These are phyloP conservation scores for Aspergillus heteromorphus DNA, from an alignment of 495 filamentous ascomycete genomes.

Conservation along the genomic window DNA sequence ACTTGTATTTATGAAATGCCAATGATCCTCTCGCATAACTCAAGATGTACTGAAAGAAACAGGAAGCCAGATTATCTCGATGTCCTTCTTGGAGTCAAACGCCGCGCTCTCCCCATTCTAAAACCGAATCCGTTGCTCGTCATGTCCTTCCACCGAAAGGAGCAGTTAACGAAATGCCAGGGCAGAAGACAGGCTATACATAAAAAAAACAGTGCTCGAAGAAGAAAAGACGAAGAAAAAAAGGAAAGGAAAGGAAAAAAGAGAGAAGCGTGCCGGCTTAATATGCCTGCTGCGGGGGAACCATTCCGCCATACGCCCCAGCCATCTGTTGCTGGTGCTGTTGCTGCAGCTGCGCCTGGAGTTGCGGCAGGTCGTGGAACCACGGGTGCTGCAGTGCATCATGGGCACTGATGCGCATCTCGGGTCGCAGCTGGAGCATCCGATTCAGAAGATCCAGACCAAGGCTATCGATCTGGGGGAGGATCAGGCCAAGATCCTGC, in stretches of 20 bases:
- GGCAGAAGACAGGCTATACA: conserved; percentile 7
- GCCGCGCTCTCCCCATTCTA: conserved; percentile 32
- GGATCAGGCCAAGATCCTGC: conserved; percentile 75
- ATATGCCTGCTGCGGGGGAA: conserved; percentile 37
- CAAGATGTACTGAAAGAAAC: neutral
- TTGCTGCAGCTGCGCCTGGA: conserved; percentile 47
- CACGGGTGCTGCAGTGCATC: conserved; percentile 85
- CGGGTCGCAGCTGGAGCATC: conserved; percentile 91
- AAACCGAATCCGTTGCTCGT: conserved; percentile 26
- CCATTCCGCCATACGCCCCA: conserved; percentile 38
- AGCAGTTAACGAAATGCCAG: conserved; percentile 4
- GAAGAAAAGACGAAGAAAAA: conserved; percentile 8
- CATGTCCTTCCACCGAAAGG: conserved; percentile 19
- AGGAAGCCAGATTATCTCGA: conserved; percentile 2
- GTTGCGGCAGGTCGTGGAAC: conserved; percentile 65
- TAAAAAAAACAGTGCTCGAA: conserved; percentile 7
- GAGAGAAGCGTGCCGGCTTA: conserved; percentile 12
- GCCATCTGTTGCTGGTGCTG: conserved; percentile 38
- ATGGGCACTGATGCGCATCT: conserved; percentile 80
- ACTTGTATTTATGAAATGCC: neutral
- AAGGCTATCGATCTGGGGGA: conserved; percentile 81
- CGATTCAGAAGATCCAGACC: conserved; percentile 80
- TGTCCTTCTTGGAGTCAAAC: conserved; percentile 26
- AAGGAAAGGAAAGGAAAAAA: neutral
- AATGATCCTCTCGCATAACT: neutral